These are phyloP conservation scores for Apiospora rasikravindrae DNA, from an alignment of 2,329 filamentous ascomycete genomes.

Conservation along the genomic window DNA sequence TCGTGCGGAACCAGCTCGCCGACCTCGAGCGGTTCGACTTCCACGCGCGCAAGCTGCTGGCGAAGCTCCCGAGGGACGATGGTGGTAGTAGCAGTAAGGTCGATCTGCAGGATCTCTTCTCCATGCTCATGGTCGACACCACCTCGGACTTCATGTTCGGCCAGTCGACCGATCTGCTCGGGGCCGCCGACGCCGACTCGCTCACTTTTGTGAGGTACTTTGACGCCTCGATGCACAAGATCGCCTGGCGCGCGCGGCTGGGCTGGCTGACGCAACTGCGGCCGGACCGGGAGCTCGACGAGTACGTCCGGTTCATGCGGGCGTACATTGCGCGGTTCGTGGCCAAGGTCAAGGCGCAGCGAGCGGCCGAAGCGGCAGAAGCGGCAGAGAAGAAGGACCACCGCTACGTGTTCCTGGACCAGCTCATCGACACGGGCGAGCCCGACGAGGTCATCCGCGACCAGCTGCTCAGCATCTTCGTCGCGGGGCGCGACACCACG, in stretches of 20 bases:
- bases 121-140: conserved; percentile 68
- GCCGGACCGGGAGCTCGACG: conserved; percentile 44
- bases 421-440: conserved; percentile 55
- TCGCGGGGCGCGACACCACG: conserved; percentile 65
- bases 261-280: conserved; percentile 45
- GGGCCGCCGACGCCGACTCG: conserved; percentile 42
- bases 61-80: conserved; percentile 61
- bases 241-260: conserved; percentile 46
- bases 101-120: conserved; percentile 68
- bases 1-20: conserved; percentile 60
- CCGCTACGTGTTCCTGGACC: conserved; percentile 62
- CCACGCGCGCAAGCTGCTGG: conserved; percentile 67
- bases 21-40: conserved; percentile 74
- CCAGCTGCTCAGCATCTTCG: conserved; percentile 58
- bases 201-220: conserved; percentile 54
- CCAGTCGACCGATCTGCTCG: conserved; percentile 47
- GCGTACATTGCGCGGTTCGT: conserved; percentile 46
- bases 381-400: conserved; percentile 34
- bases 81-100: conserved; percentile 47
- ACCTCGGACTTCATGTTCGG: conserved; percentile 69
- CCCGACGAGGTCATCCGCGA: conserved; percentile 51
- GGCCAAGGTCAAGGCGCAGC: conserved; percentile 35
- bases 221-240: conserved; percentile 49
- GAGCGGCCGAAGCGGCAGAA: neutral
- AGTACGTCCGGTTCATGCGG: conserved; percentile 47